Conservation (phyloP, 306 rosid species). For the Inga oerstediana region DNA sequence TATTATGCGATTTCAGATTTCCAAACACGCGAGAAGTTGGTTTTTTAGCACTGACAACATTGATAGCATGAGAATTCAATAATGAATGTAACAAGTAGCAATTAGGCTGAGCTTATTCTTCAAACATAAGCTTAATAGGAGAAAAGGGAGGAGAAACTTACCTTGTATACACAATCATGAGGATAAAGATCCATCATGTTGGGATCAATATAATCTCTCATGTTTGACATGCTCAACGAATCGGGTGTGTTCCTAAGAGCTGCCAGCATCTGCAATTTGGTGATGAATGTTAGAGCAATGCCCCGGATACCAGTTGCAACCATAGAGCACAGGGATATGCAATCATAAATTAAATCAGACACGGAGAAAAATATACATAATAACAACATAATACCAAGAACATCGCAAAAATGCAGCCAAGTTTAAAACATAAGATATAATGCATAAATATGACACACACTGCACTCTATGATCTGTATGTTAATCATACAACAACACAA, state of each 20-base stretch:
- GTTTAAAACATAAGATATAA: constrained; percentile 13
- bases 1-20: background rate
- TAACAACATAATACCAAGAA: background rate
- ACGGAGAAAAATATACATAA: background rate
- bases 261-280: constrained; percentile 80
- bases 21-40: background rate
- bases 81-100: background rate
- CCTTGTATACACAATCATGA: constrained; percentile 96
- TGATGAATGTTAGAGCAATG: background rate
- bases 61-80: background rate
- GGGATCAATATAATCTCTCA: constrained; percentile 81
- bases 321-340: constrained; percentile 1
- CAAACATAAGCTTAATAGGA: background rate
- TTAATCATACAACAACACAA: background rate
- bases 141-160: constrained; percentile 29
- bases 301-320: background rate
- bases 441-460: background rate
- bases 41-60: constrained; percentile 8
- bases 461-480: background rate
- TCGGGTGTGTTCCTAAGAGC: constrained; percentile 78
- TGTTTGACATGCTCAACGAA: constrained; percentile 78
- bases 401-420: background rate
- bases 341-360: background rate
- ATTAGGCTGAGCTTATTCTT: constrained; percentile 1
- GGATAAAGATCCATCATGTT: constrained; percentile 96